phyloP scores from a whole-genome alignment of 1,284 basidiomycete species.

The Peniophora sp. region DNA sequence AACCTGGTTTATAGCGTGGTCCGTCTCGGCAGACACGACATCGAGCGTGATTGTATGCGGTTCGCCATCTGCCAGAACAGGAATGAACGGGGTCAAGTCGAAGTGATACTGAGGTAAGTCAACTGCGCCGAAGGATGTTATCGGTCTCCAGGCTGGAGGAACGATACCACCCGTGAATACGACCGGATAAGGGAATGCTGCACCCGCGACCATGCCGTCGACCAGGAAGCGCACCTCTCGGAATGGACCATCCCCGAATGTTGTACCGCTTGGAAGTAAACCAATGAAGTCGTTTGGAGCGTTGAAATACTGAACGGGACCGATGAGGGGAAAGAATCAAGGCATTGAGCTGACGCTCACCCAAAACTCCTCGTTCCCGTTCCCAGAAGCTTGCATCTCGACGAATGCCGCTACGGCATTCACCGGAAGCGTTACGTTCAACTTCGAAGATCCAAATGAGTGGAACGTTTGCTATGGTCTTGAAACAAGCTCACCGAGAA shows the following conservation, averaged over 20 bases:
- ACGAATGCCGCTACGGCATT: conserved; percentile 64
- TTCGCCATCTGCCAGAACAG: conserved; percentile 58
- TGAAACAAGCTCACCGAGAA: conserved; percentile 46
- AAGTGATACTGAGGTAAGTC: conserved; percentile 75
- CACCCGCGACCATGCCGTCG: conserved; percentile 66
- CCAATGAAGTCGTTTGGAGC: conserved; percentile 50
- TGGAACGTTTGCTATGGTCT: neutral
- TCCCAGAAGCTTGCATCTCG: conserved; percentile 67
- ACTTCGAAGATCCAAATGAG: conserved; percentile 25
- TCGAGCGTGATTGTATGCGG: conserved; percentile 65
- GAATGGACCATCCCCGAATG: conserved; percentile 61
- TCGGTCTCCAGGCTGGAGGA: conserved; percentile 70
- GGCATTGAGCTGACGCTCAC: too few species aligned
- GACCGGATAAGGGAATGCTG: conserved; percentile 69
- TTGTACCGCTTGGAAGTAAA: conserved; percentile 43
- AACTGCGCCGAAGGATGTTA: conserved; percentile 70
- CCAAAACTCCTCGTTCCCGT: conserved; percentile 75
- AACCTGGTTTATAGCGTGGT: conserved; percentile 59
- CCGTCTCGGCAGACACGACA: conserved; percentile 62
- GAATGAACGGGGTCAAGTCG: conserved; percentile 75
- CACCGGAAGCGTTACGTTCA: conserved; percentile 60
- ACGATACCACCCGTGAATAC: conserved; percentile 79
- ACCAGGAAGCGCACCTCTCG: conserved; percentile 70
- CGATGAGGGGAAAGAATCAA: neutral
- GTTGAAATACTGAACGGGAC: conserved; percentile 65